Base-by-base conservation (phyloP, 2,329 filamentous ascomycete genomes). In the Mariannaea elegans region DNA sequence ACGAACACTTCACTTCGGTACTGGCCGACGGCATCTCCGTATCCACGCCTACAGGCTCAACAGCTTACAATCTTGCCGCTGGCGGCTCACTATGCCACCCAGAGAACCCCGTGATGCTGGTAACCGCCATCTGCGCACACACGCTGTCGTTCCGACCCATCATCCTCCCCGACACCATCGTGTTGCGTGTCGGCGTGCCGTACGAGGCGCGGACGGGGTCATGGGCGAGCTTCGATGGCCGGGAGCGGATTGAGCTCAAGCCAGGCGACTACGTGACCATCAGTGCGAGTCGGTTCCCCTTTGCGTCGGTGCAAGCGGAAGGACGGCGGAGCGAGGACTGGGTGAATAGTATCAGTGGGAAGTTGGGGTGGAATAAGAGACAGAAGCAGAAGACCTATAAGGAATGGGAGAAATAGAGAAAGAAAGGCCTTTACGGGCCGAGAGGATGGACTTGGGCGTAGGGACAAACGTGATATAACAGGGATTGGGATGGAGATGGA, bases 171-270 rank as follows among this genome's bases (percentile, higher is more conserved):
- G 95, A 99, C 77, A 97, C 94, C 0, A 97, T 98, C 63, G 94
- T 98, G 1, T 82, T 99, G 60, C 88, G 95, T 34, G 85, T 97
- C 16, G 95, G 94, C 10, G 94, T 98, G n/a, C 95, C 95, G 0
- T 98, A 97, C 75, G 90, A 96, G 75, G 92, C 94, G 8, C 84
- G 95, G 48, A 93, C 93, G 4, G 90, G 88, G 67, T 94, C 91
- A 38, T 99, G 95, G 94, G 95, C 94, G n/a, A 97, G 93, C 76
- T 99, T 99, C 74, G 95, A 99, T 76, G 95, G 95, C 2, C 86
- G 93, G 62, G 93, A 97, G 80, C 87, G 93, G 78, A 79, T 92
- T n/a, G 91, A 95, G 78, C 81, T 95, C 34, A 75, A 79, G 47
- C 90, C 91, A 0, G 92, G 92, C 14, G 92, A 95, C 76, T 95